Evolutionary conservation across 116 monocot genomes (phyloP).

Genomic region (Cymodocea nodosa): DNA sequence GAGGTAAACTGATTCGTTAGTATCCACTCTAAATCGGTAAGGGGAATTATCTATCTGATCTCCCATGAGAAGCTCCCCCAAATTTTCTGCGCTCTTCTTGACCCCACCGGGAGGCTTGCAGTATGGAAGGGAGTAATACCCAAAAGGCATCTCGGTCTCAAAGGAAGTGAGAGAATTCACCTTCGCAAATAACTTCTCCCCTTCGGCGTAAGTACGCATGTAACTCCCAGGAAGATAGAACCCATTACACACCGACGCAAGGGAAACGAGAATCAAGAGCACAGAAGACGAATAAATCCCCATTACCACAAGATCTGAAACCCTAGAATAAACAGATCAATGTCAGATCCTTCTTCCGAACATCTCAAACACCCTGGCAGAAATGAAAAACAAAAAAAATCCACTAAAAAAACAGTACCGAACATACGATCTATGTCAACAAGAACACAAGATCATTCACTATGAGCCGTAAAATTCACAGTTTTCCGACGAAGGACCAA

Average conservation of each 20-base stretch:
- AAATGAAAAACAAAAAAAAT: too few relatives aligned
- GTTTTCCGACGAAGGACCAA: too few relatives aligned
- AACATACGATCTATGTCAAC: too few relatives aligned
- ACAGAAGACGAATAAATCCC: not conserved
- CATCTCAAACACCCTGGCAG: too few relatives aligned
- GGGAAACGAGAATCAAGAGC: not conserved
- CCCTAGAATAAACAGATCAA: too few relatives aligned
- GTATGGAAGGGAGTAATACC: constrained; percentile 58
- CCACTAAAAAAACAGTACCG: too few relatives aligned
- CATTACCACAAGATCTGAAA: not conserved
- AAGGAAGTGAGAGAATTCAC: constrained; percentile 69
- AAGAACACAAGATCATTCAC: too few relatives aligned
- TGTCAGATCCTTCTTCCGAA: too few relatives aligned
- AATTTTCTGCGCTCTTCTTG: constrained; percentile 66
- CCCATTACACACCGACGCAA: not conserved
- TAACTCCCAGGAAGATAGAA: constrained; percentile 62
- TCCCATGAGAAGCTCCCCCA: constrained; percentile 71
- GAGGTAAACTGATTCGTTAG: constrained; percentile 38
- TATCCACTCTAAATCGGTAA: constrained; percentile 39
- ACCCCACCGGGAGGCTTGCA: constrained; percentile 40
- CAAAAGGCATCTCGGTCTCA: constrained; percentile 61
- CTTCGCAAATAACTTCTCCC: constrained; percentile 26
- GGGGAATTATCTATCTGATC: constrained; percentile 75
- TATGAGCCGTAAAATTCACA: too few relatives aligned
- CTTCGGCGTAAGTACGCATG: constrained; percentile 42